Evolutionary conservation across 2,329 filamentous ascomycete genomes (phyloP), one percentile per base, ranked within the genome.

Genomic region (Beauveria sp.): DNA sequence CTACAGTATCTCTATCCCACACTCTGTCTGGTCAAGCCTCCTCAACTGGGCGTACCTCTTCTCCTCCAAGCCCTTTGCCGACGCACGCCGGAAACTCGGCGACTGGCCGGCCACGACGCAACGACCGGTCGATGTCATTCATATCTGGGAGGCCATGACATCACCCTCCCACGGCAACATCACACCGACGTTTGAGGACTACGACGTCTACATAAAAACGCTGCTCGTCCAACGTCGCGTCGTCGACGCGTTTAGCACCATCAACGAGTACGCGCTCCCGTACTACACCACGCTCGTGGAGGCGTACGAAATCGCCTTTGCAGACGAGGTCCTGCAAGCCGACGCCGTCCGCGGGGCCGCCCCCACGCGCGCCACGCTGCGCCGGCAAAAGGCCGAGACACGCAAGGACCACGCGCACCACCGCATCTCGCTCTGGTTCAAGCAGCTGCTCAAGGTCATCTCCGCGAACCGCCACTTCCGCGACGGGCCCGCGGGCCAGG

Each of bases 21-120:
- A 70, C 7, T 69, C 78, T 5, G 78, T 85, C 20, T 93, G 90
- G 90, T 78, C 79, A 8, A 82, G 86, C 60, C 73, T 93, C 2
- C 76, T 93, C 18, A 78, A 84, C 63, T 90, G 88, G 82, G 81
- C 87, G 0, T 87, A 85, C 67, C 75, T 89, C 10, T 77, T 86
- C 46, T 75, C 70, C 64, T 75, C 68, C 47, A 77, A 73, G 61
- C 73, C 72, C 53, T 71, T 67, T 42, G 64, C 64, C 53, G 74
- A 65, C 59, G 73, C 75, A 65, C 79, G 77, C 72, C 67, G 65
- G 49, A 60, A 70, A 2, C 68, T 74, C 22, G 68, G 69, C 1
- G 70, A 56, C 50, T 65, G 73, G 47, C 30, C 58, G 1, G 64
- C 67, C 47, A 71, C 73, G 51, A 30, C 74, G 60, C 63, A 86